Evolutionary conservation across 106 monocot genomes (phyloP).

Genomic region (Dioscorea dumetorum): DNA sequence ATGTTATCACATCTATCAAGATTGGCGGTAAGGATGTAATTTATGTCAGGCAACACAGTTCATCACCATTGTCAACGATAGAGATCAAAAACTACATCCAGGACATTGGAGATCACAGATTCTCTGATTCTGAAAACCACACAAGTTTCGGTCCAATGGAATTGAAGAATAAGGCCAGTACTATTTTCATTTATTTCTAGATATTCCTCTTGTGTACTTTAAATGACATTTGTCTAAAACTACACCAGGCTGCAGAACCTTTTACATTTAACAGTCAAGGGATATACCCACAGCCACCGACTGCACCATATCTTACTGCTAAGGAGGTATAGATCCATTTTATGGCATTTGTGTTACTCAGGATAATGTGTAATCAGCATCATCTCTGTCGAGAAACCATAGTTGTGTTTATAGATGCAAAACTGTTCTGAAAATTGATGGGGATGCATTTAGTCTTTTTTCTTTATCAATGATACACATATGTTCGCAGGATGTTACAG

Average conservation of each 20-base stretch:
- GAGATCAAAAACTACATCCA: slow-evolving; percentile 77
- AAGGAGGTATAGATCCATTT: slow-evolving; percentile 51
- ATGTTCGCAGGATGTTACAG: slow-evolving; percentile 73
- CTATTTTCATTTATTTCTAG: slow-evolving; percentile 8
- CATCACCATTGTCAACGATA: slow-evolving; percentile 50
- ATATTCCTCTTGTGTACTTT: neutral
- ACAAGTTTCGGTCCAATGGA: slow-evolving; percentile 53
- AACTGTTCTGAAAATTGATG: too few species aligned
- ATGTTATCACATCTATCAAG: slow-evolving; percentile 64
- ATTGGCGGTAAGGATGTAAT: slow-evolving; percentile 83
- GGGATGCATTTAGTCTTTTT: neutral
- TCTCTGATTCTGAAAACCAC: slow-evolving; percentile 42
- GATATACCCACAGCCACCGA: slow-evolving; percentile 68
- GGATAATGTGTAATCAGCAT: neutral
- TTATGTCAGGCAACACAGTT: slow-evolving; percentile 77
- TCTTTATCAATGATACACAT: slow-evolving; percentile 2
- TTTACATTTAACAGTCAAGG: slow-evolving; percentile 66
- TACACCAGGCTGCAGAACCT: slow-evolving; percentile 51
- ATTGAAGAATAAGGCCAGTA: slow-evolving; percentile 71
- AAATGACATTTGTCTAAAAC: too few species aligned
- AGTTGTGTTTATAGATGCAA: too few species aligned
- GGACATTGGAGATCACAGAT: slow-evolving; percentile 75
- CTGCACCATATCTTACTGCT: slow-evolving; percentile 47
- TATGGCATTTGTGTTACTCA: neutral
- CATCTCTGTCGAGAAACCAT: too few species aligned